A percentile compares a stretch with the other conserved stretches of the same genome.
Conservation (phyloP, 2,329 filamentous ascomycete genomes). For the Nigrospora osmanthi region DNA sequence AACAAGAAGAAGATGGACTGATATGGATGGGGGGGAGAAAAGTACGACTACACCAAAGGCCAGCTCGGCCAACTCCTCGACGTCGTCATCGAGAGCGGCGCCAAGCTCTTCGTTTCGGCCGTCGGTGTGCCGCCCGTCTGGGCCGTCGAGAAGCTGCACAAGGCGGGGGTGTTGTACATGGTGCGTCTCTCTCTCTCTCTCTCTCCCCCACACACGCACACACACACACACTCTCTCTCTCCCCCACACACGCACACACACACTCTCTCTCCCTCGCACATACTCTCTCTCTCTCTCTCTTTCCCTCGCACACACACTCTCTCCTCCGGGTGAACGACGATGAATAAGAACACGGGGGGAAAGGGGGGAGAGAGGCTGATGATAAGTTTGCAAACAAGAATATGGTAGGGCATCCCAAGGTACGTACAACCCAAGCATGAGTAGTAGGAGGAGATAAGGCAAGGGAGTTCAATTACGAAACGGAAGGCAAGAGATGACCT, state of each 20-base stretch:
- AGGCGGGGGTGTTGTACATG: conserved; percentile 84
- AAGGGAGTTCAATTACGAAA: conserved; percentile 31
- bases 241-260: no score
- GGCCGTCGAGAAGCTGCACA: conserved; percentile 29
- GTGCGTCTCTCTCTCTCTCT: neutral
- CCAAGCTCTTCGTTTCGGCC: conserved; percentile 24
- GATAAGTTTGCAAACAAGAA: conserved; percentile 41
- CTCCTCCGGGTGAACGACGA: no score
- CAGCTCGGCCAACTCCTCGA: conserved; percentile 20
- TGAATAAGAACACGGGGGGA: no score
- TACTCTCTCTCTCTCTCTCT: no score
- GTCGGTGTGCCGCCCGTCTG: conserved; percentile 21
- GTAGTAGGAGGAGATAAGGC: conserved; percentile 78
- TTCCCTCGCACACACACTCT: no score
- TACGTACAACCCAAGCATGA: conserved; percentile 86
- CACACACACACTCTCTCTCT: no score
- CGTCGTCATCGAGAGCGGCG: conserved; percentile 21
- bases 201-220: no score
- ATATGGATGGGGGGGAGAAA: neutral
- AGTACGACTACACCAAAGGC: conserved; percentile 23
- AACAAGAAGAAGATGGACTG: no score
- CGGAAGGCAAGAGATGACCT: no score
- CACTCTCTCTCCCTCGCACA: no score
- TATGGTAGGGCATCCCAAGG: conserved; percentile 99
- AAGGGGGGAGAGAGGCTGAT: no score